A percentile compares a stretch with the other conserved stretches of the same genome.
Evolutionary conservation across 805 yeast genomes (phyloP).

Genomic region (Groenewaldozyma salmanticensis): DNA sequence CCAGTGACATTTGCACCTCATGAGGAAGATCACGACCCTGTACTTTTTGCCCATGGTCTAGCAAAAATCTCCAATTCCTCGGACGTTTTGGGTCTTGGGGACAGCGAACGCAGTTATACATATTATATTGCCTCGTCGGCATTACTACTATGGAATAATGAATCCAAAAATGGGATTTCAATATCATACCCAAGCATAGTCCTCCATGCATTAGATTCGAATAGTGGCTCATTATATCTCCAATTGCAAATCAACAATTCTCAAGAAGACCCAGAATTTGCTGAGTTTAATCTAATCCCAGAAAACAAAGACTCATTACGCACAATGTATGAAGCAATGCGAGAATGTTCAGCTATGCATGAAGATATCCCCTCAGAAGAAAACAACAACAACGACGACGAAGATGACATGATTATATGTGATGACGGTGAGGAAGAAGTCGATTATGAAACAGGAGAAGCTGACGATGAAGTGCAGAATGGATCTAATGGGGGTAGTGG

Average conservation of each 20-base stretch:
- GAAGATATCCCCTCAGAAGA: conserved; percentile 10
- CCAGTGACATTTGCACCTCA: background rate
- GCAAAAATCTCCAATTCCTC: background rate
- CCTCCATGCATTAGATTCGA: conserved; percentile 21
- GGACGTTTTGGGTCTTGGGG: background rate
- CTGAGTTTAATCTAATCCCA: conserved; percentile 10
- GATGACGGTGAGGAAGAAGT: conserved; percentile 11
- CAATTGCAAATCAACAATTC: conserved; percentile 10
- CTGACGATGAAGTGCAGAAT: conserved; percentile 3
- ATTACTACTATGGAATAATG: conserved; percentile 19
- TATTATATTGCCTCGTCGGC: conserved; percentile 16
- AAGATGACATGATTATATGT: conserved; percentile 7
- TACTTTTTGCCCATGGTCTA: background rate
- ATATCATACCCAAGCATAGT: conserved; percentile 18
- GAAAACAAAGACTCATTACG: conserved; percentile 1
- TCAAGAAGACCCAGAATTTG: conserved; percentile 1
- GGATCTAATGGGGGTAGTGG: conserved; percentile 9
- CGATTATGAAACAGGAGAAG: conserved; percentile 3
- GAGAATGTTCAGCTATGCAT: conserved; percentile 19
- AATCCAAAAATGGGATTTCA: conserved; percentile 11
- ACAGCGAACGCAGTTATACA: no score
- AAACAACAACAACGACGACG: conserved; percentile 8
- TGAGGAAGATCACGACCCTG: background rate
- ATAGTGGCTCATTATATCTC: conserved; percentile 12
- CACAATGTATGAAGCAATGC: conserved; percentile 15